These are phyloP conservation scores for Babjeviella inositovora DNA, from an alignment of 805 yeast genomes.

Conservation along the genomic window DNA sequence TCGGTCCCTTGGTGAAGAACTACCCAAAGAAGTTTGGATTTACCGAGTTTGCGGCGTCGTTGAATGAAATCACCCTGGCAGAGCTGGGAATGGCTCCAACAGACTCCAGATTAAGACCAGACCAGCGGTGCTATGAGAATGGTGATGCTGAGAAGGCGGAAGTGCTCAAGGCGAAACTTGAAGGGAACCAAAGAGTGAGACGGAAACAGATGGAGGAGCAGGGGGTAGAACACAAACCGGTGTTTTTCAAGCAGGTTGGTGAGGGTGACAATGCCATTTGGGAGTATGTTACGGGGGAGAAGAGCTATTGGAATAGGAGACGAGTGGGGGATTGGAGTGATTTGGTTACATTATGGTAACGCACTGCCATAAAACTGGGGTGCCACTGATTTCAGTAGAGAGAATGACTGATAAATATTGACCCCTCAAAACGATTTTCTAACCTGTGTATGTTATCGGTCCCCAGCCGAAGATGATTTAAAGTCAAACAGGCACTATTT, in stretches of 20 bases:
- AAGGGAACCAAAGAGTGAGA: constrained; percentile 67
- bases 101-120: constrained; percentile 86
- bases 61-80: constrained; percentile 64
- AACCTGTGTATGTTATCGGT: too few species aligned
- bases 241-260: constrained; percentile 38
- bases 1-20: constrained; percentile 44
- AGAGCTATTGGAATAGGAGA: constrained; percentile 72
- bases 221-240: constrained; percentile 32
- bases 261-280: constrained; percentile 28
- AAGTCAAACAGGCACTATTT: too few species aligned
- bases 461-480: too few species aligned
- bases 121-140: constrained; percentile 53
- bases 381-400: too few species aligned
- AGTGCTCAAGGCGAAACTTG: constrained; percentile 44
- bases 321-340: constrained; percentile 44
- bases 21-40: constrained; percentile 66
- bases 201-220: constrained; percentile 39
- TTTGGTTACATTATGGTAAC: constrained; percentile 44
- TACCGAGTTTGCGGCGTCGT: constrained; percentile 63
- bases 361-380: too few species aligned
- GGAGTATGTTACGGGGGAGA: constrained; percentile 37
- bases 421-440: too few species aligned
- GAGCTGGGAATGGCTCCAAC: constrained; percentile 69
- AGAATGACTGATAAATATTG: too few species aligned
- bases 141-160: constrained; percentile 68